phyloP scores from a whole-genome alignment of 1,284 basidiomycete genomes.

The Cryptococcus maquisensis region DNA sequence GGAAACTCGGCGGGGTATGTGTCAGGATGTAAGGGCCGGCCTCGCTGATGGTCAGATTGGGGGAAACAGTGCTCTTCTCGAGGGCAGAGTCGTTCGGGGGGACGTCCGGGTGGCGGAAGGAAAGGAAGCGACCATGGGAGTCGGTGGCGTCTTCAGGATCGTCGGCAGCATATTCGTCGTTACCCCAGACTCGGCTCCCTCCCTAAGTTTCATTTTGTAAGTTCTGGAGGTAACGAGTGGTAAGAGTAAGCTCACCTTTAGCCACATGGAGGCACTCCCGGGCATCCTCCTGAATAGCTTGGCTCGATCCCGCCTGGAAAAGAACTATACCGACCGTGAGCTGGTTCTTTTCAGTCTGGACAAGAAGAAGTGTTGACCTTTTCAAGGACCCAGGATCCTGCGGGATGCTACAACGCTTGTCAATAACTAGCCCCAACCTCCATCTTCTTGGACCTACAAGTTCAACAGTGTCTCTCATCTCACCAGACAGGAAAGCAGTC shows the following conservation, averaged over 20 bases:
- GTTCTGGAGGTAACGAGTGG: not conserved
- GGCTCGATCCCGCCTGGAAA: constrained; percentile 83
- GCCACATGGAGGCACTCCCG: constrained; percentile 88
- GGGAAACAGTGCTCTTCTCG: constrained; percentile 42
- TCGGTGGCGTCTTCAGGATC: constrained; percentile 62
- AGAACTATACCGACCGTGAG: constrained; percentile 55
- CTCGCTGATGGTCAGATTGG: constrained; percentile 76
- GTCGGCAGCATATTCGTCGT: constrained; percentile 56
- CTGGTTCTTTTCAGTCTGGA: not conserved
- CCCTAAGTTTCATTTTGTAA: constrained; percentile 56
- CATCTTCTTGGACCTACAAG: constrained; percentile 29
- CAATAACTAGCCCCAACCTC: not conserved
- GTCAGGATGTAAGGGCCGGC: constrained; percentile 76
- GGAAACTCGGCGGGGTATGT: constrained; percentile 75
- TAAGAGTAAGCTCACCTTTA: constrained; percentile 58
- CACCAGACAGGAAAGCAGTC: constrained; percentile 87
- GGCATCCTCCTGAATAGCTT: constrained; percentile 93
- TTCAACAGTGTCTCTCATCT: constrained; percentile 95
- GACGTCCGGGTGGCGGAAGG: constrained; percentile 59
- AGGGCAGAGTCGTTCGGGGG: constrained; percentile 38
- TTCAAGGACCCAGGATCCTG: constrained; percentile 55
- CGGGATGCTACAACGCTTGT: constrained; percentile 45
- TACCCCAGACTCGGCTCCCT: constrained; percentile 87
- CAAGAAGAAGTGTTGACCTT: constrained; percentile 32
- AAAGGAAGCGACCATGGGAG: constrained; percentile 76